A percentile compares a stretch with the other conserved stretches of the same genome.
Evolutionary conservation across 2,329 filamentous ascomycete genomes (phyloP).

Genomic region (Hansfordia pulvinata): DNA sequence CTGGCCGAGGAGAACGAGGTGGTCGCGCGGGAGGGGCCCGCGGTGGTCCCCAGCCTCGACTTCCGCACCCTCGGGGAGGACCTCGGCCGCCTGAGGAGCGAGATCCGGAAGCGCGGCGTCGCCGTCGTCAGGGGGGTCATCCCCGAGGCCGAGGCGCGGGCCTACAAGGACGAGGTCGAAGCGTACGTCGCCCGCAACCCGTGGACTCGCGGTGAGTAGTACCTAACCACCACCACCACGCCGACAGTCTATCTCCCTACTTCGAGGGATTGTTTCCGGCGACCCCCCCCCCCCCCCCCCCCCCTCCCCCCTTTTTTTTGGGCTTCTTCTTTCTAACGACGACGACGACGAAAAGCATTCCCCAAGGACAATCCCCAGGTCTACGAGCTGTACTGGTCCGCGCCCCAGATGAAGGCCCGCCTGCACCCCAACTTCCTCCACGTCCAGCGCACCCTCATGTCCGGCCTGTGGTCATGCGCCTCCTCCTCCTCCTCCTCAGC

Average conservation of each 20-base stretch:
- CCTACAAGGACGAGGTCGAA: constrained; percentile 50
- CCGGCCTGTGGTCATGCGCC: constrained; percentile 49
- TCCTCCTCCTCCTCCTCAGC: constrained; percentile 30
- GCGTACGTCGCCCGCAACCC: constrained; percentile 54
- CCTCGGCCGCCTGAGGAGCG: constrained; percentile 21
- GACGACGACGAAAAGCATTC: constrained; percentile 33
- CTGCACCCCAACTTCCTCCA: constrained; percentile 48
- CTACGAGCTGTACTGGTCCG: constrained; percentile 65
- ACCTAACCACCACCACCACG: no score
- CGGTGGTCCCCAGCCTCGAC: constrained; percentile 37
- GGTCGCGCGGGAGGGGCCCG: constrained; percentile 28
- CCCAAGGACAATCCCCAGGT: constrained; percentile 55
- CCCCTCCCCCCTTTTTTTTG: no score
- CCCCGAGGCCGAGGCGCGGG: constrained; percentile 45
- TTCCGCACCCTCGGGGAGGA: constrained; percentile 29
- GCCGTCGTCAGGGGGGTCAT: constrained; percentile 55
- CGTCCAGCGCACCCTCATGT: constrained; percentile 50
- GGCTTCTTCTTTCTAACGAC: constrained; percentile 1
- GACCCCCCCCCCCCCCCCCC: neutral
- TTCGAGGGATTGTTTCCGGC: neutral
- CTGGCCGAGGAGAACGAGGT: constrained; percentile 32
- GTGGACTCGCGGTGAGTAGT: constrained; percentile 34
- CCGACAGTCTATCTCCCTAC: neutral
- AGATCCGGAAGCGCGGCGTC: constrained; percentile 46
- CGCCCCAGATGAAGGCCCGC: constrained; percentile 53